Conservation (phyloP, 371 early-diverging fungal genomes). For the Mucor piriformis region DNA sequence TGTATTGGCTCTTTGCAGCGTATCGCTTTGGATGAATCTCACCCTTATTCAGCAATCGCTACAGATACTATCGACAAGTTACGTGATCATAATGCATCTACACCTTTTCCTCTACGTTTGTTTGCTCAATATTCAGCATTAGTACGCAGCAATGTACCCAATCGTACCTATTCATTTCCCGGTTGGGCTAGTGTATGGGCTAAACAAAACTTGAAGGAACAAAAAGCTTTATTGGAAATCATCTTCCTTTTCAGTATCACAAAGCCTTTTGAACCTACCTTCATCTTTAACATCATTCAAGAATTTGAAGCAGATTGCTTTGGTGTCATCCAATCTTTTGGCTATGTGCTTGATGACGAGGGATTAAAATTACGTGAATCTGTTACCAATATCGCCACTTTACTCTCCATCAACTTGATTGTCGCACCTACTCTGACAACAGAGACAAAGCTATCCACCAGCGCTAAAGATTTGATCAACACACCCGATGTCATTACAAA, state of each 20-base stretch:
- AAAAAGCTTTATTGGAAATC: constrained; percentile 43
- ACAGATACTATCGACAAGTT: constrained; percentile 21
- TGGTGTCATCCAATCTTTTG: constrained; percentile 32
- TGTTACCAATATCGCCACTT: constrained; percentile 26
- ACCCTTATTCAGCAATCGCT: constrained; percentile 37
- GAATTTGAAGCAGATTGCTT: constrained; percentile 48
- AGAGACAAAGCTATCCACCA: constrained; percentile 8
- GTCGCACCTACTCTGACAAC: constrained; percentile 6
- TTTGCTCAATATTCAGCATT: constrained; percentile 34
- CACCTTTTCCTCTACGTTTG: constrained; percentile 28
- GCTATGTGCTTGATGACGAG: constrained; percentile 38
- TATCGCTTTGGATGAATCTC: constrained; percentile 25
- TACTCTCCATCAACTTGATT: constrained; percentile 25
- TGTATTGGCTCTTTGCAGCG: constrained; percentile 45
- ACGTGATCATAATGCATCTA: constrained; percentile 8
- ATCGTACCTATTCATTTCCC: constrained; percentile 7
- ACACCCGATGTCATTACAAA: constrained; percentile 28
- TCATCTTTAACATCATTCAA: constrained; percentile 29
- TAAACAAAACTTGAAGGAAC: constrained; percentile 46
- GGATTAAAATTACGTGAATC: constrained; percentile 25
- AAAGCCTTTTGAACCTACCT: constrained; percentile 18
- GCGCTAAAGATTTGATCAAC: constrained; percentile 12
- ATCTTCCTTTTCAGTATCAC: constrained; percentile 30
- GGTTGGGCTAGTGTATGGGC: constrained; percentile 31
- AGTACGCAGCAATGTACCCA: constrained; percentile 27